Conservation (phyloP, 176 grass and related monocot species). For the Zoysia pacifica region DNA sequence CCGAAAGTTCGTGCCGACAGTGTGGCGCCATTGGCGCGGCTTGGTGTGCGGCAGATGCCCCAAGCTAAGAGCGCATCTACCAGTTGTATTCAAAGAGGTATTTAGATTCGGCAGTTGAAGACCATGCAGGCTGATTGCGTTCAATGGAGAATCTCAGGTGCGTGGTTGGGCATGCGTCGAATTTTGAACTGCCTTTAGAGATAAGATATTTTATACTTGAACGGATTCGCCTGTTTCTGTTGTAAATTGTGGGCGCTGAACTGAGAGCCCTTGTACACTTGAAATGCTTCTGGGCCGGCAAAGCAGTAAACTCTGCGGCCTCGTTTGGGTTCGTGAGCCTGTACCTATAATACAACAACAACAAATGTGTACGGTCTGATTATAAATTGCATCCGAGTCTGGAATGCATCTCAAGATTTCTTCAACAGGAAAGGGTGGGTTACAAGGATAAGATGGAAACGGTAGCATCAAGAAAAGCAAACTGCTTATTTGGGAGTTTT, state of each 20-base stretch:
- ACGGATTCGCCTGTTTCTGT: too few species aligned
- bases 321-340: neutral
- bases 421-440: neutral
- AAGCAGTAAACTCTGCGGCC: neutral
- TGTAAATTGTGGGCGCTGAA: neutral
- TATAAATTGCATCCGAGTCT: neutral
- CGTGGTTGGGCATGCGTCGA: neutral
- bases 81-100: neutral
- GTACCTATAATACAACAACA: neutral
- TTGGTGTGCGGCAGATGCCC: constrained; percentile 13
- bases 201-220: neutral
- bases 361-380: too few species aligned
- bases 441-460: neutral
- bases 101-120: neutral
- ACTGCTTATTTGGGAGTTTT: neutral
- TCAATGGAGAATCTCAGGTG: neutral
- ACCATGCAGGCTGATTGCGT: neutral
- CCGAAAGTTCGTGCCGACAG: constrained; percentile 52
- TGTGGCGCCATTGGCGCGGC: constrained; percentile 31
- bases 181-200: neutral
- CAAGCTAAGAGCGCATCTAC: neutral
- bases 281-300: neutral
- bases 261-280: neutral
- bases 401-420: constrained; percentile 7
- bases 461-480: neutral